Evolutionary conservation across 225 moss, liverwort and hornwort genomes (phyloP).

Genomic region (Antitrichia curtipendula): DNA sequence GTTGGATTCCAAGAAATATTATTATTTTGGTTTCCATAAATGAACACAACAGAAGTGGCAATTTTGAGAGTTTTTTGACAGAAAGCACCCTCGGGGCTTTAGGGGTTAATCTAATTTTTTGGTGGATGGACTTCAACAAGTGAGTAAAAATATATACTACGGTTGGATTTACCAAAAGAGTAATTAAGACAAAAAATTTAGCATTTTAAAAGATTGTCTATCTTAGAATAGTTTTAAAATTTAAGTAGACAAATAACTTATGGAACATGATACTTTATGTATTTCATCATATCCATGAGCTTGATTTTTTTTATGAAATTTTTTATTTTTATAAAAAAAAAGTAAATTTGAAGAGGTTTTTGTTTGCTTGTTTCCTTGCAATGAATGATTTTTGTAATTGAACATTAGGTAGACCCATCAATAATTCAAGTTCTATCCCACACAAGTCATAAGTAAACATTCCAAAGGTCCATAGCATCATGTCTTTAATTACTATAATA

Average conservation of each 20-base stretch:
- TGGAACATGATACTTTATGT: too few species aligned
- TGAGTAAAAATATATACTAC: not conserved
- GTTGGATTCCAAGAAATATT: too few species aligned
- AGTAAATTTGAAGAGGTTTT: not conserved
- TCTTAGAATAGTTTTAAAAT: not conserved
- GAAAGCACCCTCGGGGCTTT: too few species aligned
- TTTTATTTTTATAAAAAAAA: not conserved
- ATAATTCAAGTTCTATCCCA: not conserved
- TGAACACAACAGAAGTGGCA: too few species aligned
- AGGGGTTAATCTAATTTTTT: too few species aligned
- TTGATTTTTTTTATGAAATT: not conserved
- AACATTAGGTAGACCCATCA: not conserved
- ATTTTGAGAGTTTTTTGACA: too few species aligned
- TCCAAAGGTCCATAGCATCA: too few species aligned
- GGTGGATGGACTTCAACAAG: not conserved
- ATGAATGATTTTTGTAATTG: not conserved
- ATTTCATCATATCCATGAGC: not conserved
- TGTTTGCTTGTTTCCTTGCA: too few species aligned
- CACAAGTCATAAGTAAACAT: not conserved
- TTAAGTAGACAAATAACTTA: not conserved
- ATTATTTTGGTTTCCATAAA: too few species aligned
- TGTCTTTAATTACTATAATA: not conserved
- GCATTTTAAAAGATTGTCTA: accelerated
- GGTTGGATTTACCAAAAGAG: not conserved
- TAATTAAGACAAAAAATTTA: not conserved